phyloP scores from a whole-genome alignment of 1,284 basidiomycete species.

The Phellopilus nigrolimitatus region DNA sequence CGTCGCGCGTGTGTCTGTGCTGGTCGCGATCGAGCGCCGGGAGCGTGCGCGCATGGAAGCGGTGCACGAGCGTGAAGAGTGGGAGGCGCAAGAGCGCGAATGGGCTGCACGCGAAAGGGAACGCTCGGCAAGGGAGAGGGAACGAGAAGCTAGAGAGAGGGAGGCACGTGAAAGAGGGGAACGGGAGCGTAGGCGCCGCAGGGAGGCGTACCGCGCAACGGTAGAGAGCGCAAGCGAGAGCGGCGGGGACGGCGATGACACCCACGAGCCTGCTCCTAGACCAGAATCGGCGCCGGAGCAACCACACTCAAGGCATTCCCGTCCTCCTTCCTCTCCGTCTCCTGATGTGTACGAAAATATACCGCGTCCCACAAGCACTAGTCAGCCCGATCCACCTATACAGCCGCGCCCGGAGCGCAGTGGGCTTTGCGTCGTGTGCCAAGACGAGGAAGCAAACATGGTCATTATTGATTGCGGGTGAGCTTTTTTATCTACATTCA shows the following conservation, averaged over 20 bases:
- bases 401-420: constrained; percentile 47
- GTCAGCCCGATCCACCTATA: background rate
- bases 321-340: constrained; percentile 5
- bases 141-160: constrained; percentile 25
- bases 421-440: constrained; percentile 84
- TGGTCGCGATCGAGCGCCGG: constrained; percentile 62
- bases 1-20: constrained; percentile 57
- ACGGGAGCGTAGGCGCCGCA: constrained; percentile 33
- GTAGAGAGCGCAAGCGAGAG: constrained; percentile 31
- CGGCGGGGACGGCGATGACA: constrained; percentile 31
- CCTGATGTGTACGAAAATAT: background rate
- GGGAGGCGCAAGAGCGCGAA: constrained; percentile 22
- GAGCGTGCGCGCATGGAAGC: constrained; percentile 44
- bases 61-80: constrained; percentile 22
- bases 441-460: constrained; percentile 87
- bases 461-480: constrained; percentile 92
- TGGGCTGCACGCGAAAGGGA: constrained; percentile 19
- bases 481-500: constrained; percentile 2
- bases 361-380: background rate
- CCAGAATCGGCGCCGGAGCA: background rate
- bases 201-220: constrained; percentile 32
- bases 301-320: background rate
- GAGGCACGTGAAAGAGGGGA: constrained; percentile 29
- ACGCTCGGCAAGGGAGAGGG: constrained; percentile 21
- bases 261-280: constrained; percentile 14